Evolutionary conservation across 352 stramenopile species (phyloP).

Genomic region (Phytophthora nicotianae): DNA sequence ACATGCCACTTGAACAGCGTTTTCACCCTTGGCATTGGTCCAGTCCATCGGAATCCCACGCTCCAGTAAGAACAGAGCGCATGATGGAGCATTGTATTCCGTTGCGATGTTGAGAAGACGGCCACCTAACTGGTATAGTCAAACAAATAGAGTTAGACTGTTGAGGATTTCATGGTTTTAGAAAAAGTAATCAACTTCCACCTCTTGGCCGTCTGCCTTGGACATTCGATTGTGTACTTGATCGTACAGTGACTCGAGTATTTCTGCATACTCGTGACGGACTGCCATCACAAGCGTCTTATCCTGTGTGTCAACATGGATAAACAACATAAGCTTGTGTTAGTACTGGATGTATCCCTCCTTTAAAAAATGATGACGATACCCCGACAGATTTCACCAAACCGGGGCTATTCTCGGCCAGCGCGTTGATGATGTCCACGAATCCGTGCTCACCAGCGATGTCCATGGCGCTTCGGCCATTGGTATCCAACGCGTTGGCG

Average conservation of each 20-base stretch:
- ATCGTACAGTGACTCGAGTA: constrained; percentile 28
- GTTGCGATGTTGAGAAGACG: constrained; percentile 19
- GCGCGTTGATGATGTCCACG: constrained; percentile 39
- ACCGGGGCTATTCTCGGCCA: constrained; percentile 23
- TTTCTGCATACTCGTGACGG: constrained; percentile 15
- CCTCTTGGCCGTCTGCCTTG: constrained; percentile 9
- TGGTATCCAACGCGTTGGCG: constrained; percentile 24
- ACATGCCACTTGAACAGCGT: constrained; percentile 21
- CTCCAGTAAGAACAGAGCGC: constrained; percentile 17
- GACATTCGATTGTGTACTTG: constrained; percentile 10
- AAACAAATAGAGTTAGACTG: neutral
- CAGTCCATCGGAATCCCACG: constrained; percentile 11
- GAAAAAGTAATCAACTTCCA: constrained; percentile 4
- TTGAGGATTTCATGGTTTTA: too few species aligned
- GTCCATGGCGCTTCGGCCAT: constrained; percentile 40
- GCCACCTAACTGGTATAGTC: constrained; percentile 13
- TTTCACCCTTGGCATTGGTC: constrained; percentile 15
- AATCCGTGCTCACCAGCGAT: constrained; percentile 52
- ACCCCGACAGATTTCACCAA: constrained; percentile 28
- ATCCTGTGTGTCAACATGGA: constrained; percentile 5
- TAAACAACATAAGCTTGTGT: neutral
- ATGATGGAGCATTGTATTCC: constrained; percentile 24
- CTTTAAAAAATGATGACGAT: constrained; percentile 7
- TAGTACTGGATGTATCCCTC: too few species aligned
- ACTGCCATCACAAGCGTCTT: constrained; percentile 32